Conservation (phyloP, 2,329 filamentous ascomycete species). For the Triangularia setosa region DNA sequence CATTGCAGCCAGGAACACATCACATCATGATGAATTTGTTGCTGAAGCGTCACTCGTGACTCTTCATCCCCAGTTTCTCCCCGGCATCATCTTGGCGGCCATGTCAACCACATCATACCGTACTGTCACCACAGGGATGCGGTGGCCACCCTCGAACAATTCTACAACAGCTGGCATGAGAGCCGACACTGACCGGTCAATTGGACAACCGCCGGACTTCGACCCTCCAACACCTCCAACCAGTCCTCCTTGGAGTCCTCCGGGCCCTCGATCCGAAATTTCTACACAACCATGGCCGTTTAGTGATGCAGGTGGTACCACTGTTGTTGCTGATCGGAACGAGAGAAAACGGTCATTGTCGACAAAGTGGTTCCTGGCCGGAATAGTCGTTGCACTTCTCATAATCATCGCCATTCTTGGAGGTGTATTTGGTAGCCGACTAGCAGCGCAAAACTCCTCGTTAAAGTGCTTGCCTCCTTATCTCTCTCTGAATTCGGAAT, state of each 20-base stretch:
- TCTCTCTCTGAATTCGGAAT: not conserved
- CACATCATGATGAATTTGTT: not conserved
- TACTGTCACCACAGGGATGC: not conserved
- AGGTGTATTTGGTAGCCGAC: not conserved
- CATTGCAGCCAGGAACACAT: not conserved
- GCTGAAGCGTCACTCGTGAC: not conserved
- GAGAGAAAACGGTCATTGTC: not conserved
- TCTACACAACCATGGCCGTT: not conserved
- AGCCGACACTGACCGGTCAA: not conserved
- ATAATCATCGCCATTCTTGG: not conserved
- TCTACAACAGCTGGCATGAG: not conserved
- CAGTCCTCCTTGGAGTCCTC: not conserved
- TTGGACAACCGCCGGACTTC: not conserved
- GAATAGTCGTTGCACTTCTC: not conserved
- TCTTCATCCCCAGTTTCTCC: no score
- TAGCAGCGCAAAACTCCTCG: not conserved
- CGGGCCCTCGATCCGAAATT: not conserved
- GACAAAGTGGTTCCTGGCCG: not conserved
- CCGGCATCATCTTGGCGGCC: not conserved
- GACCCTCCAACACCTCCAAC: not conserved
- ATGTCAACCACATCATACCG: not conserved
- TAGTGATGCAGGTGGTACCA: not conserved
- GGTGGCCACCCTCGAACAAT: not conserved
- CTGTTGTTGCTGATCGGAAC: not conserved
- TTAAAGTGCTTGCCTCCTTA: not conserved